Percentiles rank a stretch among this genome's conserved stretches.
phyloP scores from a whole-genome alignment of 345 rosid genomes.

The Gossypium thurberi region DNA sequence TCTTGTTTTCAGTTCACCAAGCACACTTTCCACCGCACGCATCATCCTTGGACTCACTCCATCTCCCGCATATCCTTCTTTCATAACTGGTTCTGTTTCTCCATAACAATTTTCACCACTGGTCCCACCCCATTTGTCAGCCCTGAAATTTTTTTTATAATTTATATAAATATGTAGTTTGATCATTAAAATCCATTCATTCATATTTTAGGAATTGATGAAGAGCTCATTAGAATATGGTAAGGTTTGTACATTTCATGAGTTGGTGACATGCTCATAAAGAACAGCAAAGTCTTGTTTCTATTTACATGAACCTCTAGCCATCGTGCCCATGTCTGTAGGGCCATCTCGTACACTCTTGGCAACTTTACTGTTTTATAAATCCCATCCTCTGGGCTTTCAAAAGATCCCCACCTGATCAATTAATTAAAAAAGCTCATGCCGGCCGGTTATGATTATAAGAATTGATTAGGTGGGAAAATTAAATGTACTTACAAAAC shows the following conservation, averaged over 20 bases:
- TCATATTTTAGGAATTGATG: too few relatives aligned
- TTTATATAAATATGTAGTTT: too few relatives aligned
- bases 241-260: constrained; percentile 49
- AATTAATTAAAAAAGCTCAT: too few relatives aligned
- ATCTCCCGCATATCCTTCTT: constrained; percentile 48
- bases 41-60: constrained; percentile 58
- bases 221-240: too few relatives aligned
- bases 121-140: constrained; percentile 67
- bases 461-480: not conserved
- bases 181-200: too few relatives aligned
- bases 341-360: constrained; percentile 70
- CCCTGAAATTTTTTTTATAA: constrained; percentile 27
- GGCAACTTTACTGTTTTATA: constrained; percentile 70
- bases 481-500: constrained; percentile 50
- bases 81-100: constrained; percentile 42
- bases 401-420: constrained; percentile 74
- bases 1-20: constrained; percentile 33
- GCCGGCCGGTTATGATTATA: too few relatives aligned
- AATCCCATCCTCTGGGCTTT: constrained; percentile 37
- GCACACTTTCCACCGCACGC: constrained; percentile 35
- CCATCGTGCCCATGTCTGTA: constrained; percentile 80
- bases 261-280: constrained; percentile 81
- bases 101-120: constrained; percentile 44
- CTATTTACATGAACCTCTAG: constrained; percentile 58
- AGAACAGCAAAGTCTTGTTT: constrained; percentile 63